Evolutionary conservation across 2,329 filamentous ascomycete genomes (phyloP).

Genomic region (Cladosporium velox): DNA sequence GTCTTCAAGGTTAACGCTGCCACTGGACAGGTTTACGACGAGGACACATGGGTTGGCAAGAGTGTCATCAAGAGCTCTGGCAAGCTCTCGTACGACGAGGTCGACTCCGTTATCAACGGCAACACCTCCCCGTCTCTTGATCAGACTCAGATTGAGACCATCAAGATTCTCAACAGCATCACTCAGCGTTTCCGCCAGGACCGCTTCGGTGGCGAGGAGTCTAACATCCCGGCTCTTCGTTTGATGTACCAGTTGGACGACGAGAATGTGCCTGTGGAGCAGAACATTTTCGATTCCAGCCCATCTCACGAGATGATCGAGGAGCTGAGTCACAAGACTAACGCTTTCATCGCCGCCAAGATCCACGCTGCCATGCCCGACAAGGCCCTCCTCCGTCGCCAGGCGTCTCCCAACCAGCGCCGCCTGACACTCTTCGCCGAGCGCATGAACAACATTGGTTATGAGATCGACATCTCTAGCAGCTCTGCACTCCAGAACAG

Average conservation of each 20-base stretch:
- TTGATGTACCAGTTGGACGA: constrained; percentile 93
- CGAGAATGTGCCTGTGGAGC: constrained; percentile 94
- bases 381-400: constrained; percentile 87
- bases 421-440: constrained; percentile 89
- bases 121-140: constrained; percentile 54
- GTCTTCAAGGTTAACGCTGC: constrained; percentile 86
- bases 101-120: constrained; percentile 76
- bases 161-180: constrained; percentile 77
- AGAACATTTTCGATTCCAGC: constrained; percentile 93
- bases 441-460: constrained; percentile 87
- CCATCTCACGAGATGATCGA: constrained; percentile 90
- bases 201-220: constrained; percentile 73
- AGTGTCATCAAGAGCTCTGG: constrained; percentile 88
- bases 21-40: constrained; percentile 76
- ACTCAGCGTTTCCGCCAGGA: constrained; percentile 88
- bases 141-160: constrained; percentile 69
- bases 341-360: constrained; percentile 84
- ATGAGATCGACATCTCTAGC: constrained; percentile 84
- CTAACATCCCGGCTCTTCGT: constrained; percentile 80
- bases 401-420: constrained; percentile 80
- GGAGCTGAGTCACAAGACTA: constrained; percentile 91
- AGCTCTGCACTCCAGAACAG: constrained; percentile 92
- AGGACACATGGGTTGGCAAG: constrained; percentile 92
- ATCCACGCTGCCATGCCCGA: constrained; percentile 78
- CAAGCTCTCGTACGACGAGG: constrained; percentile 80